Conservation (phyloP, 2,329 filamentous ascomycete species). For the Diplodia corticola region DNA sequence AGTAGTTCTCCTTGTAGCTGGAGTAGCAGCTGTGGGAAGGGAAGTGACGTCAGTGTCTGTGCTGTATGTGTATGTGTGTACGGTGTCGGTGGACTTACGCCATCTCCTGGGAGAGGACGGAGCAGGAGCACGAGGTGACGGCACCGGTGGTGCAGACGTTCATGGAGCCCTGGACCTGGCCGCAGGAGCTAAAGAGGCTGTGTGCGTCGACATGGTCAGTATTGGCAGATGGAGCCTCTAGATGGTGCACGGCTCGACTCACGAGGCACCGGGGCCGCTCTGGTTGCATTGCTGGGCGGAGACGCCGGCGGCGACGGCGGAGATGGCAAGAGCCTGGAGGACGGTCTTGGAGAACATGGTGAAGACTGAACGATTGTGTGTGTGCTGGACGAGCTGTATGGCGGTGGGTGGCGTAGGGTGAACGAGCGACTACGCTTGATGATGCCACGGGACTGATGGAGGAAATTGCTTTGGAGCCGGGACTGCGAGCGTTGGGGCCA, state of each 20-base stretch:
- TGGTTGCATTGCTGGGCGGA: slow-evolving; percentile 1
- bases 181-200: slow-evolving; percentile 10
- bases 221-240: no score
- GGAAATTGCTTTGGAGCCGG: background rate
- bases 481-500: slow-evolving; percentile 2
- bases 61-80: background rate
- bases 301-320: background rate
- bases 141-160: slow-evolving; percentile 21
- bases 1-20: slow-evolving; percentile 10
- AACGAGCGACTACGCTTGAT: slow-evolving; percentile 10
- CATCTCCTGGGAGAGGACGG: slow-evolving; percentile 6
- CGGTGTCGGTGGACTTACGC: background rate
- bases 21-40: background rate
- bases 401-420: background rate
- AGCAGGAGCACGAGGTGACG: slow-evolving; percentile 15
- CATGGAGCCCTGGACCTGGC: slow-evolving; percentile 18
- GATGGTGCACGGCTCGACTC: background rate
- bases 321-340: slow-evolving; percentile 8
- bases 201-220: background rate
- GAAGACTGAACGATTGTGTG: background rate
- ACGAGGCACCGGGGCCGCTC: background rate
- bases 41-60: background rate
- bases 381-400: background rate
- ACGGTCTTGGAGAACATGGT: slow-evolving; percentile 13
- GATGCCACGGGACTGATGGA: background rate